A percentile compares a stretch with the other conserved stretches of the same genome.
phyloP scores from a whole-genome alignment of 148 eudicot genomes.

The Camellia japonica region DNA sequence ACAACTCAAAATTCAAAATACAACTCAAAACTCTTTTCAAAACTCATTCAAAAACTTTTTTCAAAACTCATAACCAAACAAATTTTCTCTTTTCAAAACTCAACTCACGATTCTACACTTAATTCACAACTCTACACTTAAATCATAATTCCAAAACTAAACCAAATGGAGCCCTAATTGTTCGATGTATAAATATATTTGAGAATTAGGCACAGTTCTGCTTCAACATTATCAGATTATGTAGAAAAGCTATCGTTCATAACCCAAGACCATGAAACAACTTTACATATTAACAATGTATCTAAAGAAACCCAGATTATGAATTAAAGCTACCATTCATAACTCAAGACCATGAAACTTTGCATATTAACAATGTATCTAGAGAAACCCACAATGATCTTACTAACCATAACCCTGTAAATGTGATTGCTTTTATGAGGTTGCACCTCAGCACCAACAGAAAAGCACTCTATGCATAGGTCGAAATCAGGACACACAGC shows the following conservation, averaged over 20 bases:
- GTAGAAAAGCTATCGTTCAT: not conserved
- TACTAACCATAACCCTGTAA: conserved; percentile 72
- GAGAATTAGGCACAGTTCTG: not conserved
- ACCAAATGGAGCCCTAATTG: not conserved
- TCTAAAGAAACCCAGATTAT: not conserved
- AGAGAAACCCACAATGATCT: not conserved
- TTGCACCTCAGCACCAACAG: conserved; percentile 63
- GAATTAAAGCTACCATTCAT: not conserved
- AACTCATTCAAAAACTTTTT: too few relatives aligned
- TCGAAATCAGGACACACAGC: conserved; percentile 64
- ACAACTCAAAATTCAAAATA: too few relatives aligned
- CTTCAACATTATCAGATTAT: not conserved
- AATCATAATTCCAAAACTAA: too few relatives aligned
- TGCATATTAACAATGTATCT: not conserved
- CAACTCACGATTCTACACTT: too few relatives aligned
- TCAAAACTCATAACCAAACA: too few relatives aligned
- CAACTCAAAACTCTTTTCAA: too few relatives aligned
- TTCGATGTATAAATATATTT: not conserved
- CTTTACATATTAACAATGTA: not conserved
- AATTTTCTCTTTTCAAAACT: too few relatives aligned
- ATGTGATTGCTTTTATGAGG: conserved; percentile 73
- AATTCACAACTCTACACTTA: too few relatives aligned
- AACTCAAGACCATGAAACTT: not conserved
- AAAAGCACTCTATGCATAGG: conserved; percentile 70
- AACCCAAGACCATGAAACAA: not conserved